Evolutionary conservation across 768 basidiomycete species (phyloP).

Genomic region (Gloeostereum incarnatum): DNA sequence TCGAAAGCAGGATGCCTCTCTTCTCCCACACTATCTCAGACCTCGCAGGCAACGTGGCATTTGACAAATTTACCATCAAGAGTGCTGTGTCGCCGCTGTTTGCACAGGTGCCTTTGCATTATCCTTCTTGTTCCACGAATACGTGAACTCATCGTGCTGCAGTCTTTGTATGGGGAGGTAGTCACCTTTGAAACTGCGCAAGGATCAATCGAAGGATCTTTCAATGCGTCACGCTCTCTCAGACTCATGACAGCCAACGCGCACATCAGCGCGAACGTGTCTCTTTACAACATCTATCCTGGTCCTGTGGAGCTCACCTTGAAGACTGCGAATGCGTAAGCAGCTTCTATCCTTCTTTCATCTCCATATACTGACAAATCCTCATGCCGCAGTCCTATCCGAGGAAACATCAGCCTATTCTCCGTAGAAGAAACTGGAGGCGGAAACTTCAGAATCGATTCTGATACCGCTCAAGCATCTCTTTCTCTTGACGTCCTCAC

Average conservation of each 20-base stretch:
- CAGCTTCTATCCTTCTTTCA: not conserved
- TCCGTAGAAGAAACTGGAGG: constrained; percentile 5
- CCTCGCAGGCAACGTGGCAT: constrained; percentile 16
- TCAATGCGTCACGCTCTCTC: constrained; percentile 19
- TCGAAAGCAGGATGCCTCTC: constrained; percentile 18
- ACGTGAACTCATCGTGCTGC: not conserved
- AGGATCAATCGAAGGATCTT: constrained; percentile 24
- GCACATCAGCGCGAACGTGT: constrained; percentile 17
- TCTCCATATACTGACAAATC: not conserved
- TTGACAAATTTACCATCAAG: constrained; percentile 14
- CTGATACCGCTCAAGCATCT: constrained; percentile 14
- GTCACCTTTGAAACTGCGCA: constrained; percentile 20
- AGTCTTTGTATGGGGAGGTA: constrained; percentile 21
- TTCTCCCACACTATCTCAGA: constrained; percentile 19
- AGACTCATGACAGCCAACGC: constrained; percentile 24
- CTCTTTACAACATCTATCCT: constrained; percentile 11
- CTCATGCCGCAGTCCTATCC: constrained; percentile 4
- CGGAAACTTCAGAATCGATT: constrained; percentile 19
- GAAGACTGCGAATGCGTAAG: constrained; percentile 16
- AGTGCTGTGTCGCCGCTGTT: constrained; percentile 17
- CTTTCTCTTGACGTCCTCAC: constrained; percentile 12
- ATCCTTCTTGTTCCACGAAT: not conserved
- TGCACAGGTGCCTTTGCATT: constrained; percentile 15
- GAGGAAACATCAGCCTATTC: not conserved
- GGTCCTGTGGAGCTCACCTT: constrained; percentile 10